These are phyloP conservation scores for Triangularia verruculosa DNA, from an alignment of 2,329 filamentous ascomycete genomes.

Conservation along the genomic window DNA sequence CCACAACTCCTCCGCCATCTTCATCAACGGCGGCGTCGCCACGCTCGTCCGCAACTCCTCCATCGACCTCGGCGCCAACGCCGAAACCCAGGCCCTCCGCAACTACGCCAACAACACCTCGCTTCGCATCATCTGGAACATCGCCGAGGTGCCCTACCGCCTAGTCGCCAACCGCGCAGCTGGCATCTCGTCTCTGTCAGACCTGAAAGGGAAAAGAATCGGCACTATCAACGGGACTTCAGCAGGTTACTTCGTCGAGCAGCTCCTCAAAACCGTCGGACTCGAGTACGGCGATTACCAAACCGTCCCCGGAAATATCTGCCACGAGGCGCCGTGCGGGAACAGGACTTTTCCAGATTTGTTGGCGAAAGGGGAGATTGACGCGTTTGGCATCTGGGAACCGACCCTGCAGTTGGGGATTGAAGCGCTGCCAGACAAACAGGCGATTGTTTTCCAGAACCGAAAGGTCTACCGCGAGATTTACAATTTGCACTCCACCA, in stretches of 20 bases:
- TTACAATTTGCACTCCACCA: conserved; percentile 34
- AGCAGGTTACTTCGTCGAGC: conserved; percentile 35
- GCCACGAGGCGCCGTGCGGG: conserved; percentile 32
- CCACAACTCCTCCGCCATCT: background rate
- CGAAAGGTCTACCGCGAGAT: conserved; percentile 34
- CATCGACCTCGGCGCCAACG: conserved; percentile 35
- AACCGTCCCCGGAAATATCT: conserved; percentile 29
- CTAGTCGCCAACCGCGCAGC: conserved; percentile 32
- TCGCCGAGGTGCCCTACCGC: conserved; percentile 35
- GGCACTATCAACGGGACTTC: conserved; percentile 33
- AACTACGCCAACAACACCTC: conserved; percentile 33
- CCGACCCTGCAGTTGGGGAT: conserved; percentile 34
- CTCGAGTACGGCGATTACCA: conserved; percentile 31
- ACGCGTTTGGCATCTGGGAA: conserved; percentile 37
- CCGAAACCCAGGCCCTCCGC: conserved; percentile 36
- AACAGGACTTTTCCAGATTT: conserved; percentile 30
- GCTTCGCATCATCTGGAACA: conserved; percentile 33
- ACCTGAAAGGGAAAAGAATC: conserved; percentile 34
- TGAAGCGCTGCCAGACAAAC: conserved; percentile 26
- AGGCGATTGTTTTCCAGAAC: conserved; percentile 33
- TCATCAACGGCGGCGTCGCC: conserved; percentile 34
- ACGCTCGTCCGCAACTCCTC: conserved; percentile 26
- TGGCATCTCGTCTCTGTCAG: conserved; percentile 28
- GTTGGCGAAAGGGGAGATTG: conserved; percentile 29
- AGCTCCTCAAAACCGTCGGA: conserved; percentile 30